Evolutionary conservation across 140 eudicot genomes (phyloP), one percentile per base, ranked within the genome.

Genomic region (Anethum foeniculum): DNA sequence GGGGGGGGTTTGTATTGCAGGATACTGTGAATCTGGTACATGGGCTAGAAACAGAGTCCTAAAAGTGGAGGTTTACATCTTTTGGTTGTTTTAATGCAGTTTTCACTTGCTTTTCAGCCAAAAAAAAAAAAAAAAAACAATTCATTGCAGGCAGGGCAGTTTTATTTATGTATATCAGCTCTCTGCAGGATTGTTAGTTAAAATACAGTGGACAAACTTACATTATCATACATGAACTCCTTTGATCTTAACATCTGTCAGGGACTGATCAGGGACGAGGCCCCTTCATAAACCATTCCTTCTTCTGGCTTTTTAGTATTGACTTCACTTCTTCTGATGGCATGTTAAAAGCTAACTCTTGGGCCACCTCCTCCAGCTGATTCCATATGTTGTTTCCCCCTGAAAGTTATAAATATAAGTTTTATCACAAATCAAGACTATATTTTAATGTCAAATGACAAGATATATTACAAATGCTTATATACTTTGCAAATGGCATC

Each of bases 311-410:
- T 79, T 74, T 39, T 3, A 88, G 84, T 76, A 91, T 86, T 44
- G 79, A 77, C 4, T 86, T 84, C 73, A 93, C 96, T 43, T 83
- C 86, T 0, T 75, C 85, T 0, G 89, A 88, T 38, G 97, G 81
- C 18, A 69, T 52, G 0, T 89, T 91, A 30, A 93, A 91, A 0
- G 96, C 87, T 76, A 93, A 64, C 85, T 90, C 93, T 62, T 83
- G 73, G 10, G 94, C 98, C 72, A 80, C 92, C 25, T 79, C 87
- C 79, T 91, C 97, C 75, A 89, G 71, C 21, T 90, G 87, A 27
- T 80, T 90, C 25, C 85, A 39, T 54, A 93, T 86, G 32, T 87
- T 90, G 34, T 82, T 85, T 47, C 58, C 38, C 16, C 72, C 72
- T 65, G 72, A 65, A 64, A 65, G 30, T 23, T 65, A 2, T 64